A percentile compares a stretch with the other conserved stretches of the same genome.
Conservation (phyloP, 2,329 filamentous ascomycete species). For the Magnaporthiopsis incrustans region DNA sequence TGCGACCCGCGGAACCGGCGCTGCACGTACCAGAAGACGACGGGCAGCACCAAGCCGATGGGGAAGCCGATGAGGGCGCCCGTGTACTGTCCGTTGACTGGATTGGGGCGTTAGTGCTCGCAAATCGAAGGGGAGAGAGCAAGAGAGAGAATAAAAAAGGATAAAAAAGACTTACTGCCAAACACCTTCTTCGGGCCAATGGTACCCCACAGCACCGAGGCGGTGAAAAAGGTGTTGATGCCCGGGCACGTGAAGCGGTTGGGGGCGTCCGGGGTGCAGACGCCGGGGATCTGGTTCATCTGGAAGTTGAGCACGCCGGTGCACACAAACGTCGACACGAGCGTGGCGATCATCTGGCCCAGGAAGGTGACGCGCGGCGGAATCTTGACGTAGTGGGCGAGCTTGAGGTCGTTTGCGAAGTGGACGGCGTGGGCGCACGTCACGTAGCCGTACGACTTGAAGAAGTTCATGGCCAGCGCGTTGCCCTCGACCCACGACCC, state of each 20-base stretch:
- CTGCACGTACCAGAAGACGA: constrained; percentile 30
- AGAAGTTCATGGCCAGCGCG: constrained; percentile 44
- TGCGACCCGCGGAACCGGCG: constrained; percentile 23
- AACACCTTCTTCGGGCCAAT: constrained; percentile 50
- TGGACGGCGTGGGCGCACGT: constrained; percentile 14
- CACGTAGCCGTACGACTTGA: constrained; percentile 29
- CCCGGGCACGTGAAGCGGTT: constrained; percentile 49
- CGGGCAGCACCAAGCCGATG: constrained; percentile 35
- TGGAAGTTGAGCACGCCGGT: constrained; percentile 19
- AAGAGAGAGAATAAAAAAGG: too few relatives aligned
- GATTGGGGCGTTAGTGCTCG: neutral
- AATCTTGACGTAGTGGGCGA: constrained; percentile 24
- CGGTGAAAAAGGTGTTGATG: constrained; percentile 51
- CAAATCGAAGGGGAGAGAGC: neutral
- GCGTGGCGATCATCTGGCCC: constrained; percentile 27
- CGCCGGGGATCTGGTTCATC: constrained; percentile 35
- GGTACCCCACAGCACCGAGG: constrained; percentile 53
- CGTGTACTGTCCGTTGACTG: constrained; percentile 37
- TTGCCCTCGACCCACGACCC: constrained; percentile 43
- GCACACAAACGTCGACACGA: constrained; percentile 27
- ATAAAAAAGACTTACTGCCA: constrained; percentile 16
- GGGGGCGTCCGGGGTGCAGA: constrained; percentile 40
- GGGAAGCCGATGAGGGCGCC: constrained; percentile 42
- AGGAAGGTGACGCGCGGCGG: constrained; percentile 27
- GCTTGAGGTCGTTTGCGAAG: constrained; percentile 20